Evolutionary conservation across 1,284 basidiomycete genomes (phyloP).

Genomic region (Malassezia nana): DNA sequence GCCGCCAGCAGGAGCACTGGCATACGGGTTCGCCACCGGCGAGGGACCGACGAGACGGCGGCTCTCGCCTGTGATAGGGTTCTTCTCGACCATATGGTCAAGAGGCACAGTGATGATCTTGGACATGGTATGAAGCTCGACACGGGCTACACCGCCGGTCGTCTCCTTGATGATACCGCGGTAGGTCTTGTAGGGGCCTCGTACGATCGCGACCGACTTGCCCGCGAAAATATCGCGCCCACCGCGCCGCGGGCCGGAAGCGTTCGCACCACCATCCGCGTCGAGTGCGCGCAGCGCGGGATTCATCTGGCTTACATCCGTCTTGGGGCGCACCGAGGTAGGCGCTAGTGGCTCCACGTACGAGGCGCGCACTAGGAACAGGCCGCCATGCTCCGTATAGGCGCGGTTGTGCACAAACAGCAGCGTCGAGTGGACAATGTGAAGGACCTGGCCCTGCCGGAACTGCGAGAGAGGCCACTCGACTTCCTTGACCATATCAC

Average conservation of each 20-base stretch:
- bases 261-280: slow-evolving; percentile 30
- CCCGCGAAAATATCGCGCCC: slow-evolving; percentile 67
- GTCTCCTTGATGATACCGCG: slow-evolving; percentile 89
- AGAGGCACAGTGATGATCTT: slow-evolving; percentile 80
- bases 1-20: slow-evolving; percentile 8
- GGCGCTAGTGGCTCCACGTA: slow-evolving; percentile 59
- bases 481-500: slow-evolving; percentile 87
- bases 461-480: slow-evolving; percentile 65
- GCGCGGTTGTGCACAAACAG: slow-evolving; percentile 92
- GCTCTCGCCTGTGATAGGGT: slow-evolving; percentile 46
- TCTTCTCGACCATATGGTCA: slow-evolving; percentile 64
- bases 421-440: slow-evolving; percentile 87
- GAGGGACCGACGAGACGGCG: slow-evolving; percentile 19
- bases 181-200: slow-evolving; percentile 83
- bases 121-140: slow-evolving; percentile 82
- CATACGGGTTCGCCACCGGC: slow-evolving; percentile 21
- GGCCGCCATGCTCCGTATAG: slow-evolving; percentile 76
- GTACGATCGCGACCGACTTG: slow-evolving; percentile 66
- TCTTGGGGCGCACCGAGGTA: slow-evolving; percentile 44
- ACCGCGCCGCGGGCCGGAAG: slow-evolving; percentile 23
- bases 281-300: slow-evolving; percentile 56
- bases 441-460: slow-evolving; percentile 84
- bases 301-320: slow-evolving; percentile 90
- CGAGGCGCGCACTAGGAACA: slow-evolving; percentile 65
- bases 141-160: slow-evolving; percentile 73